These are phyloP conservation scores for Phoma sp. DNA, from an alignment of 2,329 filamentous ascomycete genomes.

Conservation along the genomic window DNA sequence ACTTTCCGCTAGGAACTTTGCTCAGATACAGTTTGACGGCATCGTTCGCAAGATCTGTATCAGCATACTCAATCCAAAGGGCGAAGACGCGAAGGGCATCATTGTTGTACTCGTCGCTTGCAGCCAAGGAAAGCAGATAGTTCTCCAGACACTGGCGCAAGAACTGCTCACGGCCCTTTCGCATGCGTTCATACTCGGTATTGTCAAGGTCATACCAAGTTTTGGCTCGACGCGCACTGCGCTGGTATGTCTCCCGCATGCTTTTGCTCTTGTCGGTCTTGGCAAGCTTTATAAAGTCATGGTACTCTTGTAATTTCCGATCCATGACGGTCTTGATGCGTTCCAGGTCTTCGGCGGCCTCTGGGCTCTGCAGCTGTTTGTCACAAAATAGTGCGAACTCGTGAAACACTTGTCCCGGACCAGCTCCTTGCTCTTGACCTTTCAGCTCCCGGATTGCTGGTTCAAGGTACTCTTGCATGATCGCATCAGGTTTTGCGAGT, in stretches of 20 bases:
- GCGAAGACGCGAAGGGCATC: constrained; percentile 92
- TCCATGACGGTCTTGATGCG: constrained; percentile 80
- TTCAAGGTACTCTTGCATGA: constrained; percentile 84
- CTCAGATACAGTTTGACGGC: constrained; percentile 75
- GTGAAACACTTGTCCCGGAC: constrained; percentile 89
- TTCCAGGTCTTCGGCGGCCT: constrained; percentile 82
- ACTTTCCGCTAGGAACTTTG: constrained; percentile 86
- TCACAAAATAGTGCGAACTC: constrained; percentile 97
- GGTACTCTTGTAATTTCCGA: constrained; percentile 81
- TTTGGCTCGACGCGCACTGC: constrained; percentile 73
- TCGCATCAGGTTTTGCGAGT: constrained; percentile 87
- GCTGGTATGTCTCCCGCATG: constrained; percentile 61
- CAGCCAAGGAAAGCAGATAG: constrained; percentile 83
- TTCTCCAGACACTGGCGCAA: constrained; percentile 91
- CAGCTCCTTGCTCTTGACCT: constrained; percentile 69
- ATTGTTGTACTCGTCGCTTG: constrained; percentile 88
- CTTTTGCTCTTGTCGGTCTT: constrained; percentile 54
- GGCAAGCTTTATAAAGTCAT: constrained; percentile 71
- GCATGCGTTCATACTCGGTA: constrained; percentile 81
- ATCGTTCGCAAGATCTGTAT: constrained; percentile 77
- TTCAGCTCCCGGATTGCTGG: constrained; percentile 84
- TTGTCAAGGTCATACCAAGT: constrained; percentile 92
- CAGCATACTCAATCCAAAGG: constrained; percentile 88
- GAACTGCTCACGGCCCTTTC: constrained; percentile 79
- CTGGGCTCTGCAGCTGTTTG: constrained; percentile 86